Conservation (phyloP, 345 rosid genomes). For the Gossypium longicalyx region DNA sequence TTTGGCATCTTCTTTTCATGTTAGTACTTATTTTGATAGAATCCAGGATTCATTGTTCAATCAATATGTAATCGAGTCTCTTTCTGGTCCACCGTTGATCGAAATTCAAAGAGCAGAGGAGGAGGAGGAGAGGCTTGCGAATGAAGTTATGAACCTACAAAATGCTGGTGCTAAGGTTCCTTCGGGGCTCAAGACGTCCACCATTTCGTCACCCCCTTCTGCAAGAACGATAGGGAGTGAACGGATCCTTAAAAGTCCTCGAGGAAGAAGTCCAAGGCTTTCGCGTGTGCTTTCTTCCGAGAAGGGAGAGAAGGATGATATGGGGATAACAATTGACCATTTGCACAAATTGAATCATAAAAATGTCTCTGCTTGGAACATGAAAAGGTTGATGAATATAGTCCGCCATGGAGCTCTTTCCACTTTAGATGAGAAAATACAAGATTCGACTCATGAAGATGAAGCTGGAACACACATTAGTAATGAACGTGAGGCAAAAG, state of each 20-base stretch:
- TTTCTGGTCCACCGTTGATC: slow-evolving; percentile 69
- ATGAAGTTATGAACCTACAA: slow-evolving; percentile 38
- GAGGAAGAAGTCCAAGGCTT: slow-evolving; percentile 41
- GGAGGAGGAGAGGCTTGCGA: slow-evolving; percentile 43
- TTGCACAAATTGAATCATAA: slow-evolving; percentile 68
- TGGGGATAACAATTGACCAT: slow-evolving; percentile 59
- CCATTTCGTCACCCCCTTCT: slow-evolving; percentile 26
- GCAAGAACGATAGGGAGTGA: slow-evolving; percentile 39
- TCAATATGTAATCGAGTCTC: slow-evolving; percentile 72
- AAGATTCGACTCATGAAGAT: slow-evolving; percentile 42
- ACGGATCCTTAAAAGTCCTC: slow-evolving; percentile 37
- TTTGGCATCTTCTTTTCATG: slow-evolving; percentile 86
- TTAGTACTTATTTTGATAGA: slow-evolving; percentile 86
- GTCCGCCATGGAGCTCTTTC: slow-evolving; percentile 65
- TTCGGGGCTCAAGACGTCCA: slow-evolving; percentile 32
- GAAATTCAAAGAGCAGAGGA: slow-evolving; percentile 47
- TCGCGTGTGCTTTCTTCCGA: slow-evolving; percentile 50
- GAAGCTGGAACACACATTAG: slow-evolving; percentile 57
- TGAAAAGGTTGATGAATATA: slow-evolving; percentile 76
- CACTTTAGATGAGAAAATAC: slow-evolving; percentile 77
- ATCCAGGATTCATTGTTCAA: slow-evolving; percentile 82
- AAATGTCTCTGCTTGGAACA: slow-evolving; percentile 96
- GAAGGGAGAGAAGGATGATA: slow-evolving; percentile 29
- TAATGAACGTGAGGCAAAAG: slow-evolving; percentile 77
- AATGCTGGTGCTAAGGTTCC: slow-evolving; percentile 45